A percentile compares a stretch with the other conserved stretches of the same genome.
These are phyloP conservation scores for Pisolithus microcarpus DNA, from an alignment of 768 basidiomycete genomes.

Conservation along the genomic window DNA sequence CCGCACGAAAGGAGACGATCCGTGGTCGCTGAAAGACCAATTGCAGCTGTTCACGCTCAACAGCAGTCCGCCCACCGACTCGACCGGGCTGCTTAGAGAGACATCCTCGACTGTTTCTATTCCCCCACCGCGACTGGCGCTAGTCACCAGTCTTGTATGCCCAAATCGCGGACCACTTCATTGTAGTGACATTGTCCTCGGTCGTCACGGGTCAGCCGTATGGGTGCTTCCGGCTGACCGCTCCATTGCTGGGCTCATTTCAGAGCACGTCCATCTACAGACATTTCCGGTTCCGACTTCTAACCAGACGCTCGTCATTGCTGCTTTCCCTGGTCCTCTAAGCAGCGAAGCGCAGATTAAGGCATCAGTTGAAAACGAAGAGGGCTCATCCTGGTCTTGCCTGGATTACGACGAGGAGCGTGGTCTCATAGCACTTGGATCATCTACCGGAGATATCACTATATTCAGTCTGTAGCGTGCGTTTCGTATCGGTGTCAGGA, in stretches of 20 bases:
- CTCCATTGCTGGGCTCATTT: slow-evolving; percentile 33
- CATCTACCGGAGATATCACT: slow-evolving; percentile 40
- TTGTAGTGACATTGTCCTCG: slow-evolving; percentile 48
- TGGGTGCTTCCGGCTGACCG: slow-evolving; percentile 56
- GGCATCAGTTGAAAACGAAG: slow-evolving; percentile 28
- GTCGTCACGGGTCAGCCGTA: slow-evolving; percentile 48
- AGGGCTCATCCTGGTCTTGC: slow-evolving; percentile 37
- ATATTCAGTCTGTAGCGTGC: slow-evolving; percentile 21
- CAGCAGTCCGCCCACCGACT: slow-evolving; percentile 21
- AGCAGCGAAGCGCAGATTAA: slow-evolving; percentile 19
- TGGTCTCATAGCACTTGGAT: slow-evolving; percentile 48
- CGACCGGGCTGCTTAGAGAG: neutral
- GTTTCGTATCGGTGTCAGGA: too few relatives aligned
- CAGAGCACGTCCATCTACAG: slow-evolving; percentile 11
- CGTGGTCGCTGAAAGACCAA: slow-evolving; percentile 44
- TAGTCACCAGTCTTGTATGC: slow-evolving; percentile 29
- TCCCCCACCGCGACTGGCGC: slow-evolving; percentile 45
- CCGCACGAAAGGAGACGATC: slow-evolving; percentile 53
- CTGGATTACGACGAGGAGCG: slow-evolving; percentile 55
- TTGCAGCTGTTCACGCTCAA: slow-evolving; percentile 48
- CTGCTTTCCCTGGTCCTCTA: slow-evolving; percentile 42
- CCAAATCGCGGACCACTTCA: slow-evolving; percentile 43
- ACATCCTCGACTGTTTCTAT: slow-evolving; percentile 10
- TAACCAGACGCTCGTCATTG: slow-evolving; percentile 39
- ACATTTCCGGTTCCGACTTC: slow-evolving; percentile 11